Base-by-base conservation (phyloP, 2,329 filamentous ascomycete genomes). In the Lecanicillium sp. region DNA sequence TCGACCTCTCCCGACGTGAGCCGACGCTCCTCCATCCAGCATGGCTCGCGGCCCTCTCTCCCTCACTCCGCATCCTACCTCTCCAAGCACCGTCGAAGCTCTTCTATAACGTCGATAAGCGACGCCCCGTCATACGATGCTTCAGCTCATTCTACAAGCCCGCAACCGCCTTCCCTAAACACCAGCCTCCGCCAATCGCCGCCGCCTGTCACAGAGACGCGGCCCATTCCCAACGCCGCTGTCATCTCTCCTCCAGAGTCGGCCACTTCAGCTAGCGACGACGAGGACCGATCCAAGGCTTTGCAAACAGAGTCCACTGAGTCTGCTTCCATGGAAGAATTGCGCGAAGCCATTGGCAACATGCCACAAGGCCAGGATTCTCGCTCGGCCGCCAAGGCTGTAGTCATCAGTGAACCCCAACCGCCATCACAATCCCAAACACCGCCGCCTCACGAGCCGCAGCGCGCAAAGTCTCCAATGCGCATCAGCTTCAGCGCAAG, bases 181-280 rank as follows among this genome's bases (percentile, higher is more conserved):
- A 68, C 68, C 58, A 85, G 78, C 62, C 67, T 94, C 45, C 78
- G 85, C 51, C 85, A 89, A 59, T 94, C 88, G 34, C 86, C 87
- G 13, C 82, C 85, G n/a, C 85, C 87, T 14, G 63, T 87, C 46
- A 85, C 80, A 46, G 79, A 86, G 63, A 73, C 68, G 18, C 60
- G 78, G 43, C 67, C 76, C 46, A 92, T 95, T 59, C 87, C 88
- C 30, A 77, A 78, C 45, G 87, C 86, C 44, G 88, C 86, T 46
- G 78, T 95, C 50, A 85, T 94, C 43, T 95, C 90, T 1, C 90
- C 90, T 27, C 90, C 90, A 9, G 90, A 95, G 52, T 95, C 89
- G 25, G 73, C 75, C 6, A 74, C 76, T 29, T 84, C 82, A 48
- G 89, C 82, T 18, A 88, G 89, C 59, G 89, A 95, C 56, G 87